Conservation (phyloP, 306 rosid species). For the Lupinus albus region DNA sequence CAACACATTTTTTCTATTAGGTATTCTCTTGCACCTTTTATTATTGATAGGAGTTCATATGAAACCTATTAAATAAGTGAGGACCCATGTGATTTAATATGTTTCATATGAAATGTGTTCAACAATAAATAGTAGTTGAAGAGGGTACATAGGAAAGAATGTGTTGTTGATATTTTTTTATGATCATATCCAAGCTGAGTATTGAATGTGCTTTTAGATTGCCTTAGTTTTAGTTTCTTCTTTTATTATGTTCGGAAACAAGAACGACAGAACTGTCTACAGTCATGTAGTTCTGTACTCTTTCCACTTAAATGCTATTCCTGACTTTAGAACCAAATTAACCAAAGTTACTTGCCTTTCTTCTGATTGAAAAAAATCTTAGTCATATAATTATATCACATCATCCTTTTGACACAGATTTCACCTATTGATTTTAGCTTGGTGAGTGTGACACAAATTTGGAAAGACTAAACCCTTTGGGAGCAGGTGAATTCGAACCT, state of each 20-base stretch:
- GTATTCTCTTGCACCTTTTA: too few relatives aligned
- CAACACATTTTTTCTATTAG: too few relatives aligned
- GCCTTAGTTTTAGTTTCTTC: conserved; percentile 46
- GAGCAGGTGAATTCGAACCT: conserved; percentile 50
- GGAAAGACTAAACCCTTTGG: conserved; percentile 46
- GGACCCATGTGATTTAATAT: too few relatives aligned
- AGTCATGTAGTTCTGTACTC: conserved; percentile 49
- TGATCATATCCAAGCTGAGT: neutral
- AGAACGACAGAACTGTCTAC: conserved; percentile 56
- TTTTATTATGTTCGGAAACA: conserved; percentile 62
- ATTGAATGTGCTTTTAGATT: conserved; percentile 42
- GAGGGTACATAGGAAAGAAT: too few relatives aligned
- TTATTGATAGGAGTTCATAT: too few relatives aligned
- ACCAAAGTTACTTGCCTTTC: conserved; percentile 48
- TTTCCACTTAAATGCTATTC: conserved; percentile 42
- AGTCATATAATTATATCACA: too few relatives aligned
- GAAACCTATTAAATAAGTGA: too few relatives aligned
- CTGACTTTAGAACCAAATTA: conserved; percentile 54
- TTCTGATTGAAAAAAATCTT: neutral
- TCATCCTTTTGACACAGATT: too few relatives aligned
- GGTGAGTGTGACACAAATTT: conserved; percentile 50
- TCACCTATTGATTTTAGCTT: conserved; percentile 40
- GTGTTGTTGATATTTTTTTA: neutral
- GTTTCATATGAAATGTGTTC: too few relatives aligned
- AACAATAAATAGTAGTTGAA: too few relatives aligned